phyloP scores from a whole-genome alignment of 2,329 filamentous ascomycete genomes.

The Botryosphaeria dothidea region DNA sequence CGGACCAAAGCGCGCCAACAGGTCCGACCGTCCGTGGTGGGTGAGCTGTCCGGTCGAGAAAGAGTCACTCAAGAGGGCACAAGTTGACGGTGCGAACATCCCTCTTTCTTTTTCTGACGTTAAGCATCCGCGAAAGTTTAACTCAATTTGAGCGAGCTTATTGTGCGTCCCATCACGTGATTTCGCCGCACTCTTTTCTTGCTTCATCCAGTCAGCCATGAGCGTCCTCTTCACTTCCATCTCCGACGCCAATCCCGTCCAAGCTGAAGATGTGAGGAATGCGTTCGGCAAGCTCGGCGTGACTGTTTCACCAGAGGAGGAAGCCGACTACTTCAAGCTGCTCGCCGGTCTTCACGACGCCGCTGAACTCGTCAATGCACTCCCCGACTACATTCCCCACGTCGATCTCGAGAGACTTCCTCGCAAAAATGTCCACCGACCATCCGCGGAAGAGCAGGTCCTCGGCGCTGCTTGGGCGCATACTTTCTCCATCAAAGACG shows the following conservation, averaged over 20 bases:
- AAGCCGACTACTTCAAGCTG: conserved; percentile 49
- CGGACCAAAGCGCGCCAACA: conserved; percentile 1
- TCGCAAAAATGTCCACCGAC: conserved; percentile 46
- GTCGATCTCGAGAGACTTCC: conserved; percentile 48
- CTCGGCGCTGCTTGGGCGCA: conserved; percentile 56
- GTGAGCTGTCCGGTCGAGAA: background rate
- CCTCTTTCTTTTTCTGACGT: background rate
- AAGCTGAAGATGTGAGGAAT: background rate
- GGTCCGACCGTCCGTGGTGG: background rate
- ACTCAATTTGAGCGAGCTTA: background rate
- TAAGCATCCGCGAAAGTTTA: background rate
- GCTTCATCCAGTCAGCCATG: background rate
- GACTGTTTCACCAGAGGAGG: conserved; percentile 41
- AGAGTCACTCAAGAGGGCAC: background rate
- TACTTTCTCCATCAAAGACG: conserved; percentile 48
- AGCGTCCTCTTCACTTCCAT: conserved; percentile 27
- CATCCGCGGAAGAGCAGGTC: conserved; percentile 30
- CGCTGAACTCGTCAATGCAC: conserved; percentile 45
- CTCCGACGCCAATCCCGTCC: conserved; percentile 20
- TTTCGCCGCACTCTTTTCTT: background rate
- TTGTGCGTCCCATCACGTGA: background rate
- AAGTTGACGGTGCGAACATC: too few relatives aligned
- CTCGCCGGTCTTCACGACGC: conserved; percentile 56
- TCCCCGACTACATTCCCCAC: conserved; percentile 51
- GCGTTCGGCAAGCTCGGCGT: conserved; percentile 39